Evolutionary conservation across 495 filamentous ascomycete species (phyloP), one percentile per base, ranked within the genome.

Genomic region (Glarea lozoyensis): DNA sequence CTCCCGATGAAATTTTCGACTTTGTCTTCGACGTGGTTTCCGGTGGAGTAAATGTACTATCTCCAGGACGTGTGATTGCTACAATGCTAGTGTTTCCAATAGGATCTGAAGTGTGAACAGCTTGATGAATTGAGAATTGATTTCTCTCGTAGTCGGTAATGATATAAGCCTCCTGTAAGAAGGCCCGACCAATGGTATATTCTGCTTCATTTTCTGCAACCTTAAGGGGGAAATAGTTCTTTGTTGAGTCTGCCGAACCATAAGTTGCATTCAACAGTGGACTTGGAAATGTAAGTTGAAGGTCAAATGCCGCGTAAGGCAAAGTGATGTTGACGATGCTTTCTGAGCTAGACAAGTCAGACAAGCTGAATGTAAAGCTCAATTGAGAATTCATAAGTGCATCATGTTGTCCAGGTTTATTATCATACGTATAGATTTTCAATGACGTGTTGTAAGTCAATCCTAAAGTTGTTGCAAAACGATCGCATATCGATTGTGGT

Each of bases 151-250:
- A 84, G 46, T 79, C 74, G n/a, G 70, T 73, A 13, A 76, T 73
- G 10, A 86, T 51, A 46, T 86, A 86, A 12, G 76, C 70, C 58
- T 84, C 81, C 61, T 86, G 81, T 43, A 86, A 65, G 49, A 86
- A 86, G 2, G 65, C 59, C 20, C 81, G 72, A n/a, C 81, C 81
- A 46, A 86, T 67, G n/a, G 76, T 75, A 48, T 71, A 67, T 43
- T 77, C 67, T n/a, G 68, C 72, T 16, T 60, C 56, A 53, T 73
- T 67, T 18, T 61, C 57, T 18, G 69, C 63, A 33, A 62, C 57
- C 42, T 72, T 65, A 16, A 84, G 60, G 16, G 82, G 78, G 47
- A 88, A 83, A 57, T 85, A 85, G 13, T 69, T 65, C 13, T 70
- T 48, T 38, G 63, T 58, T 6, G 63, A 50, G 40, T 65, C 57